A percentile compares a stretch with the other conserved stretches of the same genome.
Evolutionary conservation across 129 eudicot genomes (phyloP).

Genomic region (sunflower (Helianthus annuus)): HanXRQr2.0-SUNRISE NC_035443.2:186720485-186720984

Average conservation of each 20-base stretch:
- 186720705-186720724: constrained; percentile 61
- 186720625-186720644: no score
- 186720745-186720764: constrained; percentile 67
- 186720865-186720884: constrained; percentile 70
- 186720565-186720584: no score
- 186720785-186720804: constrained; percentile 88
- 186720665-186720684: no score
- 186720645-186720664: no score
- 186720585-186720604: no score
- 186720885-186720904: constrained; percentile 71
- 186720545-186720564: no score
- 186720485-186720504: no score
- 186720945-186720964: constrained; percentile 78
- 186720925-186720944: constrained; percentile 69
- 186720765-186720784: constrained; percentile 70
- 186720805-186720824: constrained; percentile 92
- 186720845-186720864: constrained; percentile 67
- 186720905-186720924: constrained; percentile 67
- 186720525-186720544: no score
- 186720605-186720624: no score
- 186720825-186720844: constrained; percentile 71
- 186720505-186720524: no score
- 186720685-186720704: no score
- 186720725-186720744: constrained; percentile 56
- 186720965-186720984: constrained; percentile 54